Evolutionary conservation across 371 early-diverging fungal genomes (phyloP).

Genomic region (Mortierella sp.): DNA sequence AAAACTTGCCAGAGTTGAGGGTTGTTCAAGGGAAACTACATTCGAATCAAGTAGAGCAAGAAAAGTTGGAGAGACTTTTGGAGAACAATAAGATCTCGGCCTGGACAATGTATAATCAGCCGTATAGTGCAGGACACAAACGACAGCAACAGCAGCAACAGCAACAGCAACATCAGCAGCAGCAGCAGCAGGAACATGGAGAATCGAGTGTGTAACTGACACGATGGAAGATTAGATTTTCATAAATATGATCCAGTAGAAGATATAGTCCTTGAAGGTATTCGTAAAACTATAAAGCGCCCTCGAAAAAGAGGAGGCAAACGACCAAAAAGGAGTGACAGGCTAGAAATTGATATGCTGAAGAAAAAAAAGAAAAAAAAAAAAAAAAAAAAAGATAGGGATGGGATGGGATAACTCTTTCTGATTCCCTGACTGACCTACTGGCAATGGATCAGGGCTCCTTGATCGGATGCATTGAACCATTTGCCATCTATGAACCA

Average conservation of each 20-base stretch:
- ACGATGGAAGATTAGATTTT: not conserved
- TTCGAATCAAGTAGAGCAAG: constrained; percentile 14
- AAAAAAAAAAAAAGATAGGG: not conserved
- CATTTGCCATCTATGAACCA: not conserved
- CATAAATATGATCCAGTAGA: not conserved
- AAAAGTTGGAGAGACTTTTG: constrained; percentile 7
- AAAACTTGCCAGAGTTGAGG: constrained; percentile 24
- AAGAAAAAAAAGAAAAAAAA: no score
- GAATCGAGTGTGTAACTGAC: not conserved
- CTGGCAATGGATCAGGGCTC: no score
- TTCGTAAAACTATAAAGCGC: no score
- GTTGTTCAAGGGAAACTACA: constrained; percentile 30
- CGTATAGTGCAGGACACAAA: not conserved
- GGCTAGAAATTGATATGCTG: no score
- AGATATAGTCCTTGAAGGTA: not conserved
- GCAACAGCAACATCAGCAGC: not conserved
- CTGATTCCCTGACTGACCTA: no score
- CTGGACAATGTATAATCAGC: constrained; percentile 29
- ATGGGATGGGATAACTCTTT: no score
- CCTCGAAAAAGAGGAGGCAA: no score
- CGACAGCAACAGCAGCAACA: not conserved
- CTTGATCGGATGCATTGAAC: not conserved
- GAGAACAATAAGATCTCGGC: constrained; percentile 11
- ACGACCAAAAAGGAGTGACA: no score
- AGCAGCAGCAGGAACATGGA: not conserved